phyloP scores from a whole-genome alignment of 306 rosid genomes.

The Pachyrhizus erosus region DNA sequence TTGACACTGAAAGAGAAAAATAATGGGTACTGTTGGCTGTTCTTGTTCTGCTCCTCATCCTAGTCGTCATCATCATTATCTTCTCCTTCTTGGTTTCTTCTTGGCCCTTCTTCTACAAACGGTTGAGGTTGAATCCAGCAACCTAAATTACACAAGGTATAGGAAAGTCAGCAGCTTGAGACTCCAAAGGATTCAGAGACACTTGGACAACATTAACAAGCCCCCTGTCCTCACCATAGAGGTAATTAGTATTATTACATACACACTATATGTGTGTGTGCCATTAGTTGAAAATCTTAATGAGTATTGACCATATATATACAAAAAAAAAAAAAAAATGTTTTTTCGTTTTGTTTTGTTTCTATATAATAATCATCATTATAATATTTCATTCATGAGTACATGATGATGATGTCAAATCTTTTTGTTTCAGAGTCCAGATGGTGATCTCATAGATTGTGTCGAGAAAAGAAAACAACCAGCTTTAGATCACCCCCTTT shows the following conservation, averaged over 20 bases:
- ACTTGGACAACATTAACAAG: conserved; percentile 84
- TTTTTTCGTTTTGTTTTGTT: background rate
- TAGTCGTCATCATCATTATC: background rate
- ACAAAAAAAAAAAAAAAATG: background rate
- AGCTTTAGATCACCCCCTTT: conserved; percentile 68
- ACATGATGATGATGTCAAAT: background rate
- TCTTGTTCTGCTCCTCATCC: background rate
- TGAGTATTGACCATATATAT: background rate
- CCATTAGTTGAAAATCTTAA: background rate
- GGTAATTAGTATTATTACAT: conserved; percentile 49
- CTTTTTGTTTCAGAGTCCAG: conserved; percentile 67
- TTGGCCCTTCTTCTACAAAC: conserved; percentile 44
- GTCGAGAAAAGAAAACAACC: conserved; percentile 67
- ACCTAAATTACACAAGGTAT: conserved; percentile 61
- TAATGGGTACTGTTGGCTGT: conserved; percentile 31
- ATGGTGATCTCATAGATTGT: conserved; percentile 67
- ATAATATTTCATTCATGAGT: background rate
- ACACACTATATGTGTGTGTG: background rate
- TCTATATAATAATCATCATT: background rate
- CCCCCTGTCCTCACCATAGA: conserved; percentile 72
- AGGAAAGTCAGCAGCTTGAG: conserved; percentile 69
- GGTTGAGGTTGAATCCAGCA: conserved; percentile 36
- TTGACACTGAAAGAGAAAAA: conserved; percentile 41
- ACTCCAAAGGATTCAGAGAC: conserved; percentile 77
- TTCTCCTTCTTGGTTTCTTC: conserved; percentile 40